Evolutionary conservation across 2,329 filamentous ascomycete genomes (phyloP), one percentile per base, ranked within the genome.

Genomic region (Aphanocladium album): DNA sequence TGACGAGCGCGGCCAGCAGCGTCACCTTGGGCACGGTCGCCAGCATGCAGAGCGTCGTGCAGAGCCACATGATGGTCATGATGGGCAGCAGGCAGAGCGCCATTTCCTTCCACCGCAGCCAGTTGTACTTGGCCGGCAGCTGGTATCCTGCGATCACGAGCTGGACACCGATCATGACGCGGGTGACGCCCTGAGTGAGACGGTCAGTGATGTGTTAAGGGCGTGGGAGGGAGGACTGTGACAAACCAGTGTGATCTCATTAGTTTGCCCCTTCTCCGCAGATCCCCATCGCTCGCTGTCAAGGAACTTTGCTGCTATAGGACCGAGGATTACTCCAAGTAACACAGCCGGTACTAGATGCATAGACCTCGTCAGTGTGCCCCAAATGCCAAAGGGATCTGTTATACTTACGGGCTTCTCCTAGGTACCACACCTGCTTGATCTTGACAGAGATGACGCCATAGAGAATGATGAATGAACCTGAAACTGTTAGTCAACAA

Each of bases 131-230:
- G 47, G 81, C 80, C 0, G 84, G 85, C 1, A 87, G 72, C 66
- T 87, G 83, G 64, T 83, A 87, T 27, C 84, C 85, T 2, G 83
- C 83, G 62, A 87, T 87, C 39, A 86, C 76, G n/a, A 87, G 76
- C 64, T 87, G 84, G 2, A 87, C 77, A 4, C 83, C 83, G 60
- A 87, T 86, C 62, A 87, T 82, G 30, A 87, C 74, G n/a, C 84
- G 78, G 63, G 78, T 79, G 8, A 86, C 66, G 14, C 79, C 80
- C 72, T 73, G 12, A 7, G 19, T 30, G n/a, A 4, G n/a, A 19
- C 1, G 55, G 49, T 57, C 3, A 45, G 51, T 37, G 49, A 50
- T 46, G 21, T 9, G 6, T 19, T 19, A 7, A 14, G 16, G 14
- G 7, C n/a, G 7, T 12, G 30, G 55, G 3, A 21, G 8, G 25